Evolutionary conservation across 768 basidiomycete genomes (phyloP).

Genomic region (Lactifluus subvellereus): DNA sequence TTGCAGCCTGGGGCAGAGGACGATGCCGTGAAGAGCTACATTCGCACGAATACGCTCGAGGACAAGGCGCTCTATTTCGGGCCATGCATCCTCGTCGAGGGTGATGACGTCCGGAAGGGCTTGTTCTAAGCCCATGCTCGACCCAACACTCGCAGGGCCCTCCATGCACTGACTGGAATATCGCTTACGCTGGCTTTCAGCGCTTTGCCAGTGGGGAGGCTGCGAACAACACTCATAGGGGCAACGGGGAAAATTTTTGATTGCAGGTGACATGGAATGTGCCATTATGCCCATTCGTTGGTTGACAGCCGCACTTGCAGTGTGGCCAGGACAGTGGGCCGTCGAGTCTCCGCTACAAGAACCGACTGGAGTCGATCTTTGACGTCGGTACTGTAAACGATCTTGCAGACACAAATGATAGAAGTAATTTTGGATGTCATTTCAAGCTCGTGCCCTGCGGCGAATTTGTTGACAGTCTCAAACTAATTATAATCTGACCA

Average conservation of each 20-base stretch:
- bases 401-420: not conserved
- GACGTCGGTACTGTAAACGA: not conserved
- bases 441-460: not conserved
- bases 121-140: constrained; percentile 5
- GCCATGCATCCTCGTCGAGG: constrained; percentile 75
- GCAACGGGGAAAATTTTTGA: not conserved
- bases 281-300: not conserved
- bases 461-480: not conserved
- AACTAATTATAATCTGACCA: not conserved
- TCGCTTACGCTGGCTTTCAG: not conserved
- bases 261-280: too few species aligned
- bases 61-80: constrained; percentile 76
- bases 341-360: not conserved
- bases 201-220: not conserved
- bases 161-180: not conserved
- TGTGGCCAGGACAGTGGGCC: too few species aligned
- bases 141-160: not conserved
- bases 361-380: not conserved
- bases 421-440: too few species aligned
- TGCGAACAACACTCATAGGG: not conserved
- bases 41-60: constrained; percentile 56
- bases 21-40: constrained; percentile 52
- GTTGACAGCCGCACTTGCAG: not conserved
- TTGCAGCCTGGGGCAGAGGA: constrained; percentile 87
- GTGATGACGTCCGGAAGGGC: constrained; percentile 45